Conservation (phyloP, 2,329 filamentous ascomycete species). For the Scedosporium minutisporum region DNA sequence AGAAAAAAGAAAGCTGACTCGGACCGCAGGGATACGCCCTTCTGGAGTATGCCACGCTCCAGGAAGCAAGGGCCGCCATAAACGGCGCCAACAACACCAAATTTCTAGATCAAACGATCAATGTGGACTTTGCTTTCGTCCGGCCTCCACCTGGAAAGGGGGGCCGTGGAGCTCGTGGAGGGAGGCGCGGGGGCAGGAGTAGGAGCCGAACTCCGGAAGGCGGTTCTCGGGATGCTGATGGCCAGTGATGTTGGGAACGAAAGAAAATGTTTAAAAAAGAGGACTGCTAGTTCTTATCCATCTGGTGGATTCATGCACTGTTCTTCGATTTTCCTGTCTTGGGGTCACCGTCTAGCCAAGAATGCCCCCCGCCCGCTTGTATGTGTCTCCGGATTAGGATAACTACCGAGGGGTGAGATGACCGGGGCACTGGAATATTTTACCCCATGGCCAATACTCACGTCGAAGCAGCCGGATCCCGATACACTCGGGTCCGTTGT, state of each 20-base stretch:
- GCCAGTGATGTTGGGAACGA: background rate
- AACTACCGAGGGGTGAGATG: background rate
- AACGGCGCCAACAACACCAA: slow-evolving; percentile 69
- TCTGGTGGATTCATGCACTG: background rate
- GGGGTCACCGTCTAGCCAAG: too few relatives aligned
- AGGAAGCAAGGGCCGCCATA: slow-evolving; percentile 73
- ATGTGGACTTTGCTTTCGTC: slow-evolving; percentile 79
- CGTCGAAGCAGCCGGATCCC: background rate
- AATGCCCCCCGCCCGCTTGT: too few relatives aligned
- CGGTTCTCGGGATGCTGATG: background rate
- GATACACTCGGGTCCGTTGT: background rate
- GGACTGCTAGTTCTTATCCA: background rate
- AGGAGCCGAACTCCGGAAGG: slow-evolving; percentile 28
- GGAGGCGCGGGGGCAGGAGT: slow-evolving; percentile 34
- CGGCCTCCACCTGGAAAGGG: slow-evolving; percentile 53
- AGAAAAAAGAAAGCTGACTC: background rate
- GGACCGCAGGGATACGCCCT: slow-evolving; percentile 63
- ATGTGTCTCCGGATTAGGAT: too few relatives aligned
- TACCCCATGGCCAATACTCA: background rate
- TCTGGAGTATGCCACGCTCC: slow-evolving; percentile 72
- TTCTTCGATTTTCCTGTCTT: too few relatives aligned
- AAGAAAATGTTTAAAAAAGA: background rate
- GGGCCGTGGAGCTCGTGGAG: slow-evolving; percentile 26
- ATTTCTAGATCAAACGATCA: slow-evolving; percentile 70
- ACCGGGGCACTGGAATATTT: background rate